Base-by-base conservation (phyloP, 306 rosid genomes). In the Quercus glauca region DNA sequence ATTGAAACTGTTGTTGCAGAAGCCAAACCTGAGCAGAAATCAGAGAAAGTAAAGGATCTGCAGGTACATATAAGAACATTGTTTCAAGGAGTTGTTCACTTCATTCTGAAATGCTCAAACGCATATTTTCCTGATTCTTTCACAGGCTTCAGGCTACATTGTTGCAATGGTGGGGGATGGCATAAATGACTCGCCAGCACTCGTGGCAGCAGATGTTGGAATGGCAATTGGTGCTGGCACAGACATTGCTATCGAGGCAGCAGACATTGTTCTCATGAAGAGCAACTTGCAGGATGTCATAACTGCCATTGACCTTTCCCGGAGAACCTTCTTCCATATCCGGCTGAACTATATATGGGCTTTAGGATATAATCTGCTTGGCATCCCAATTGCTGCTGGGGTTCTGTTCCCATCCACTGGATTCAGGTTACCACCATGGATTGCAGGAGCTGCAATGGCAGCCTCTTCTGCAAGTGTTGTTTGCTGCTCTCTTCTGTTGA, bases 371-470 rank as follows among this genome's bases (percentile, higher is more conserved):
- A 93, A 93, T 79, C 21, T 93, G 21, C 87, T 93, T 17, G 91
- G 93, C 63, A 93, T 93, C 43, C 97, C 95, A 10, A 86, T 93
- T 31, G 97, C 98, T 2, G 97, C 97, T 0, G 97, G 97, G 10
- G 69, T 78, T 21, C 84, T 93, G 63, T 93, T 76, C 69, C 93
- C 98, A 1, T 87, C 86, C 33, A 87, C 93, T 17, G 73, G 86
- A 61, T 86, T 91, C 74, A 73, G 97, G 11, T 70, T 91, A 63
- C 98, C 95, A 0, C 98, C 98, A n/a, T 93, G 98, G 97, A 79
- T 93, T 82, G 98, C 98, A 29, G 97, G 98, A 69, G 98, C 93
- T 41, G 97, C 98, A 58, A 93, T 93, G 98, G 98, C 97, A 35
- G 97, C 98, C 21, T 93, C 98, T 68, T 93, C 98, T 55, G 83